Conservation (phyloP, 345 rosid genomes). For the Luvunga scandens region DNA sequence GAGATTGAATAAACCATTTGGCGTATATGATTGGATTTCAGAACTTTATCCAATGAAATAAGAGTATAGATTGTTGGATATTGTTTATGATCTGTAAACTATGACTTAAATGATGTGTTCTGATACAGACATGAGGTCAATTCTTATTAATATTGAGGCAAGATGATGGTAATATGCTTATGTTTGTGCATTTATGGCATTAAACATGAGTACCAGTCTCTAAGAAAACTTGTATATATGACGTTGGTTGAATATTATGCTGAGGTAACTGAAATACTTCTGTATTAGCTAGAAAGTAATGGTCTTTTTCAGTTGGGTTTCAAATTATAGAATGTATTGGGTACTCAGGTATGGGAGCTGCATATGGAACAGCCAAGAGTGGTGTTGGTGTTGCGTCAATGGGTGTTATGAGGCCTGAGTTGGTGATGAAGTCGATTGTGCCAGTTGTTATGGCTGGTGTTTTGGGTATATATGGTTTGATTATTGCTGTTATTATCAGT, state of each 20-base stretch:
- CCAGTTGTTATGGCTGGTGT: conserved; percentile 99
- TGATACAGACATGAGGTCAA: background rate
- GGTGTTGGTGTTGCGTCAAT: conserved; percentile 92
- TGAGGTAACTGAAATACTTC: background rate
- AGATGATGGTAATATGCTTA: background rate
- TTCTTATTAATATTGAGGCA: background rate
- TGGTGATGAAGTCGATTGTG: conserved; percentile 94
- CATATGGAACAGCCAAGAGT: conserved; percentile 94
- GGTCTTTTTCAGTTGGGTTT: background rate
- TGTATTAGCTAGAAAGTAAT: background rate
- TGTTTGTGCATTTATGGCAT: background rate
- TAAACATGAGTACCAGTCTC: background rate
- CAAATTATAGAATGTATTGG: background rate
- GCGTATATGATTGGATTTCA: background rate
- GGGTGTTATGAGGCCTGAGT: conserved; percentile 98
- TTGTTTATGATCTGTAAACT: background rate
- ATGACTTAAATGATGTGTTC: background rate
- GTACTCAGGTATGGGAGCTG: conserved; percentile 89
- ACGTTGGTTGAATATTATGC: background rate
- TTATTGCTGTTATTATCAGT: conserved; percentile 91
- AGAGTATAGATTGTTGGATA: background rate
- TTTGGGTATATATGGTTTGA: conserved; percentile 92
- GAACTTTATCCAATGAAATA: background rate
- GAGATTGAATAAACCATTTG: background rate
- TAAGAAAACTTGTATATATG: background rate